Evolutionary conservation across 345 rosid genomes (phyloP), one percentile per base, ranked within the genome.

Genomic region (Sonneratia alba): DNA sequence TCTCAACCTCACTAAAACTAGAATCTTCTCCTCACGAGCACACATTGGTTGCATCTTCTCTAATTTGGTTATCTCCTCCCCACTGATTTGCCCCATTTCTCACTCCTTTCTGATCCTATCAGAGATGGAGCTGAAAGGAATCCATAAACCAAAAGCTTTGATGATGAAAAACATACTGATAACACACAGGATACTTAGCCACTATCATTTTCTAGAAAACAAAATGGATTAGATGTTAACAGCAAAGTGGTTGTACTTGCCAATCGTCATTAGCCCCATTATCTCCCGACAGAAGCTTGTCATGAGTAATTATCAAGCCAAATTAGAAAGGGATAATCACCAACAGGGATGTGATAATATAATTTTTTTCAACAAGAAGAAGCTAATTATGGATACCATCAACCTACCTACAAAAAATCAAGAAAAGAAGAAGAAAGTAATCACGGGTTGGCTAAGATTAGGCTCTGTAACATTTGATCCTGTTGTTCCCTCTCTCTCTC

Each of bases 1-100:
- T 85, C 99, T 87, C 82, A 92, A 75, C 83, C 98, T 90, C 81
- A 95, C 93, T 80, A 90, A 75, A 77, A 95, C 98, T 51, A 92
- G 84, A 76, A 95, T 95, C 85, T 87, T 92, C 82, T 94, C 98
- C 76, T 92, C 97, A 0, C 86, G 85, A 56, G 88, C 76, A 74
- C 76, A 73, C 43, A 79, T 77, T 76, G 73, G 77, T 81, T 87
- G 97, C 83, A 86, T 79, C 81, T 87, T 92, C 80, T 88, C 97
- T 84, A 82, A 74, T 80, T 85, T 88, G 80, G 76, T 83, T 63
- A 86, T 80, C 84, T 88, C 89, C 70, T 89, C 97, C 73, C 81
- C 92, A 49, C 85, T 86, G 76, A 87, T 87, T 43, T 96, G 87
- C 75, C 96, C 98, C 99, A 92, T 89, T 76, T 74, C 69, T 36